Evolutionary conservation across 768 basidiomycete species (phyloP).

Genomic region (Flagelloscypha sp.): DNA sequence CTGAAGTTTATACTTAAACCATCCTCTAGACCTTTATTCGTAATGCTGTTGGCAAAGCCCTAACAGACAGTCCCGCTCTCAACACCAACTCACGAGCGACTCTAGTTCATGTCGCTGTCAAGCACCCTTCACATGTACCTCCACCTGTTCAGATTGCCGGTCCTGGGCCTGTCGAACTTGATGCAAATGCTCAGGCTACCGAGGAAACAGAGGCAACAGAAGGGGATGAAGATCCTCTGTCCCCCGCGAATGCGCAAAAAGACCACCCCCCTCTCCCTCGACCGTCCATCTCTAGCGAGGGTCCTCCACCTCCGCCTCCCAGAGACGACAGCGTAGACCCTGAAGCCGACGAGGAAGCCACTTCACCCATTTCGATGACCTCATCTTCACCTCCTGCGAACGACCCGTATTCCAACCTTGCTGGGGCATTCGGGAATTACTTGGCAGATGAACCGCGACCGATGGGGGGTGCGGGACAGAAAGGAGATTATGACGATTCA

Average conservation of each 20-base stretch:
- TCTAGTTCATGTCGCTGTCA: constrained; percentile 52
- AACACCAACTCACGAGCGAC: constrained; percentile 73
- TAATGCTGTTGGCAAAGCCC: constrained; percentile 72
- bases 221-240: too few species aligned
- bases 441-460: constrained; percentile 66
- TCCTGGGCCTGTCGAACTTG: constrained; percentile 53
- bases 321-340: constrained; percentile 22
- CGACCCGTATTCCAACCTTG: constrained; percentile 84
- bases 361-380: constrained; percentile 14
- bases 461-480: constrained; percentile 34
- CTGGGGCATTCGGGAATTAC: constrained; percentile 68
- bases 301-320: constrained; percentile 1
- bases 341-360: constrained; percentile 33
- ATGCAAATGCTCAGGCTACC: constrained; percentile 13
- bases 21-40: constrained; percentile 82
- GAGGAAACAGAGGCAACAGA: too few species aligned
- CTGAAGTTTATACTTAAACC: constrained; percentile 6
- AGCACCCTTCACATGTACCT: constrained; percentile 33
- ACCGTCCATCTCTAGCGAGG: constrained; percentile 10
- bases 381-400: constrained; percentile 9
- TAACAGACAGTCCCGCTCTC: constrained; percentile 83
- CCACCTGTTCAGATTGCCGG: constrained; percentile 45
- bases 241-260: too few species aligned
- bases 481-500: constrained; percentile 56
- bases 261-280: constrained; percentile 25